phyloP scores from a whole-genome alignment of 306 rosid species.

The Castanospermum australe region DNA sequence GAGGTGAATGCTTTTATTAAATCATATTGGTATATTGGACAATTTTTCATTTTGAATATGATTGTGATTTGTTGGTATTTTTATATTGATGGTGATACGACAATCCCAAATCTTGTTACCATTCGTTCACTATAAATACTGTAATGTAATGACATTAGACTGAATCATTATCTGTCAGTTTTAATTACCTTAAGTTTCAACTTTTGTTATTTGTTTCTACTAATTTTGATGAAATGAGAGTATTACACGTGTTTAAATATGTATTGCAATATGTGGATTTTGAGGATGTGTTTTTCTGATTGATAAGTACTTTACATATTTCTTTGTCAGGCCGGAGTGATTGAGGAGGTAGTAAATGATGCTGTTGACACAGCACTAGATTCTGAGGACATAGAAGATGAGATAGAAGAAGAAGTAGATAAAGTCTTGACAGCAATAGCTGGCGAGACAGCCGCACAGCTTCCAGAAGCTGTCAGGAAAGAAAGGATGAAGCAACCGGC shows the following conservation, averaged over 20 bases:
- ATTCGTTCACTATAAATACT: not conserved
- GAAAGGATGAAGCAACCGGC: slow-evolving; percentile 69
- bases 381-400: slow-evolving; percentile 93
- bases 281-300: not conserved
- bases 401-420: slow-evolving; percentile 98
- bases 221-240: not conserved
- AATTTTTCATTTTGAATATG: not conserved
- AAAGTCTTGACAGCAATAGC: slow-evolving; percentile 89
- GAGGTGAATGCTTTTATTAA: not conserved
- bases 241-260: not conserved
- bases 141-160: not conserved
- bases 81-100: too few relatives aligned
- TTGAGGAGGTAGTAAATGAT: slow-evolving; percentile 87
- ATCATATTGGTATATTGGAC: not conserved
- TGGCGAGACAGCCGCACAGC: slow-evolving; percentile 94
- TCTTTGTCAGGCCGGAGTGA: slow-evolving; percentile 84
- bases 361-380: slow-evolving; percentile 84
- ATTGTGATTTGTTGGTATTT: not conserved
- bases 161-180: not conserved
- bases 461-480: slow-evolving; percentile 87
- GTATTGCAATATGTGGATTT: not conserved
- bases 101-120: not conserved
- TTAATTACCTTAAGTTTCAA: not conserved
- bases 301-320: not conserved
- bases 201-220: not conserved